These are phyloP conservation scores for Lippia alba DNA, from an alignment of 305 asterid species.

Conservation along the genomic window DNA sequence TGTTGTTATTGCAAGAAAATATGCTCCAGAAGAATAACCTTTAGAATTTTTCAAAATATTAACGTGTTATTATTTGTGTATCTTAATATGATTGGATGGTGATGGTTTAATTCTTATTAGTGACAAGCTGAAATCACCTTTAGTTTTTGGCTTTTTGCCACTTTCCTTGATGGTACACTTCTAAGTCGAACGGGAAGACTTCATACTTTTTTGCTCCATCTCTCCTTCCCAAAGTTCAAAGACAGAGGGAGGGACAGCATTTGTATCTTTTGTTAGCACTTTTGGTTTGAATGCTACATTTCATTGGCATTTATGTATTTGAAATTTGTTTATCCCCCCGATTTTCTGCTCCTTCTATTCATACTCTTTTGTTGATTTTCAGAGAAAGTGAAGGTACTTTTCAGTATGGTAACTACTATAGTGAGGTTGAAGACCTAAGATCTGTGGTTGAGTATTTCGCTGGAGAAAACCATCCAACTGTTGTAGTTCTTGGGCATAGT, in stretches of 20 bases:
- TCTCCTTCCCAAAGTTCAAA: no score
- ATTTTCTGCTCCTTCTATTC: slow-evolving; percentile 23
- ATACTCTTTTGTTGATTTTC: slow-evolving; percentile 39
- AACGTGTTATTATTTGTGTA: not conserved
- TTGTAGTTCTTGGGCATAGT: slow-evolving; percentile 84
- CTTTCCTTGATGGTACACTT: not conserved
- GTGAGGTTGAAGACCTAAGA: slow-evolving; percentile 78
- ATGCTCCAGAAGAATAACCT: not conserved
- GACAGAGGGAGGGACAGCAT: not conserved
- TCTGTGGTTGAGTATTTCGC: slow-evolving; percentile 72
- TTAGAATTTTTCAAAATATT: slow-evolving; percentile 3
- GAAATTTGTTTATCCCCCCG: slow-evolving; percentile 5
- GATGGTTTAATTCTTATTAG: not conserved
- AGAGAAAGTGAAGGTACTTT: slow-evolving; percentile 93
- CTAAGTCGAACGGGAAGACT: slow-evolving; percentile 11
- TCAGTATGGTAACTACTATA: slow-evolving; percentile 63
- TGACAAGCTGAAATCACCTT: not conserved
- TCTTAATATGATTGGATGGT: slow-evolving; percentile 1
- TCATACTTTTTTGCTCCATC: slow-evolving; percentile 3
- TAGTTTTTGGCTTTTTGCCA: slow-evolving; percentile 5
- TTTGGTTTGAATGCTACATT: not conserved
- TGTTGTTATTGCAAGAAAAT: slow-evolving; percentile 7
- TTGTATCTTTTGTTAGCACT: not conserved
- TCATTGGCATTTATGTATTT: slow-evolving; percentile 14
- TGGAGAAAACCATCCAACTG: slow-evolving; percentile 50